A percentile compares a stretch with the other conserved stretches of the same genome.
These are phyloP conservation scores for Talaromyces sp. DNA, from an alignment of 2,329 filamentous ascomycete species.

Conservation along the genomic window DNA sequence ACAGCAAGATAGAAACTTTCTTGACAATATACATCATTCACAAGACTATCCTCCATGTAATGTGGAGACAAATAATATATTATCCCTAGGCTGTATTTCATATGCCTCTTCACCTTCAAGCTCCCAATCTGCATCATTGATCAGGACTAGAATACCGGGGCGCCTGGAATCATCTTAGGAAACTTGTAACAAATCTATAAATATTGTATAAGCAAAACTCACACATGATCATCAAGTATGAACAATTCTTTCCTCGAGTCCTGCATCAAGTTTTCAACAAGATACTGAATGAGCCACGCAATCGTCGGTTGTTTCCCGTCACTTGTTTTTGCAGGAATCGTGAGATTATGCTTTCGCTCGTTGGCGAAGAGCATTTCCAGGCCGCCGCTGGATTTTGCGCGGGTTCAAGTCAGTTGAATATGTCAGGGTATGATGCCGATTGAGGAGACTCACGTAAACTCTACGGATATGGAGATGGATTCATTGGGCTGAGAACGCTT, in stretches of 20 bases:
- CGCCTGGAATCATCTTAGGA: slow-evolving; percentile 54
- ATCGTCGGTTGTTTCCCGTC: slow-evolving; percentile 62
- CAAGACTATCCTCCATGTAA: slow-evolving; percentile 73
- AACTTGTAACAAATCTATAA: not conserved
- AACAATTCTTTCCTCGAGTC: slow-evolving; percentile 84
- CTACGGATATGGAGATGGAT: slow-evolving; percentile 59
- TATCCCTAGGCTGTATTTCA: slow-evolving; percentile 74
- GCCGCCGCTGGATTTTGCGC: slow-evolving; percentile 60
- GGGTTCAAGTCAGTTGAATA: not conserved
- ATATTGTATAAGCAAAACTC: slow-evolving; percentile 45
- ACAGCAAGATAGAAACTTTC: slow-evolving; percentile 1
- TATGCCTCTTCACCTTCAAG: slow-evolving; percentile 92
- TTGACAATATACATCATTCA: slow-evolving; percentile 8
- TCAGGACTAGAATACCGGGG: slow-evolving; percentile 89
- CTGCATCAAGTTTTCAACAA: slow-evolving; percentile 78
- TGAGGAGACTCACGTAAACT: slow-evolving; percentile 59
- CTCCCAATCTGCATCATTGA: slow-evolving; percentile 98
- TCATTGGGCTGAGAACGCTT: slow-evolving; percentile 9
- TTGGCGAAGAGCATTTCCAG: slow-evolving; percentile 92
- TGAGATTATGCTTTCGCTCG: slow-evolving; percentile 65
- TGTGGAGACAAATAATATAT: slow-evolving; percentile 92
- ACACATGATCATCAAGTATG: slow-evolving; percentile 82
- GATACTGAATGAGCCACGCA: slow-evolving; percentile 68
- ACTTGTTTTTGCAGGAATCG: slow-evolving; percentile 58
- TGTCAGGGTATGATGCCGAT: not conserved